Base-by-base conservation (phyloP, 169 alveolate genomes). In the Cyclospora cayetanensis region DNA sequence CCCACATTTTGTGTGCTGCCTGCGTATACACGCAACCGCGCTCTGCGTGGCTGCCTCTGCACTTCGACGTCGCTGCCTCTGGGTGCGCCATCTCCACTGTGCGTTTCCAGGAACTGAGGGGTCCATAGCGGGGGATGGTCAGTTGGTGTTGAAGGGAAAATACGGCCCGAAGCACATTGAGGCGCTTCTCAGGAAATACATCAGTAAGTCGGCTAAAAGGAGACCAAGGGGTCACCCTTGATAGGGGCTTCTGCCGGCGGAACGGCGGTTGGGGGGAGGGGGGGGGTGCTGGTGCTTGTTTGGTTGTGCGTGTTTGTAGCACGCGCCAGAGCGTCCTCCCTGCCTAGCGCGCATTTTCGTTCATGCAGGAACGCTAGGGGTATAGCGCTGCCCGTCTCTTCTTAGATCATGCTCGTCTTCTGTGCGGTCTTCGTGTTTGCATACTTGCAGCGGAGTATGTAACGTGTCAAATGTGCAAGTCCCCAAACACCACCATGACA, bases 101-200 rank as follows among this genome's bases (percentile, higher is more conserved):
- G n/a, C n/a, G n/a, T n/a, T n/a, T n/a, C n/a, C 27, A 66, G 79
- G 79, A 20, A 84, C 94, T 5, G 98, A 96, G 91, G 98, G 98
- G 1, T 95, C 97, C 31, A 96, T 98, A 42, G 99, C 99, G 29
- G 99, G 98, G 37, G 99, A 98, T 86, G 99, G 98, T 9, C 99
- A 98, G 91, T 94, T 98, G 52, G 97, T 98, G 22, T 72, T 98
- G 35, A 97, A 98, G 95, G 99, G 99, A 27, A 96, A 96, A 80
- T 98, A 96, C 95, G 97, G 97, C 31, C 97, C 98, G 12, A 98
- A 98, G 92, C 99, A 98, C 91, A 97, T 98, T 43, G 99, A 98
- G 92, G 96, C 97, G 5, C 93, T 98, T 46, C 95, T 97, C 63
- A 93, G 99, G 93, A 97, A 96, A 91, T 98, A 98, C 94, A 96